phyloP scores from a whole-genome alignment of 192 early-diverging fungal species.

The Spinellus fusiger region DNA sequence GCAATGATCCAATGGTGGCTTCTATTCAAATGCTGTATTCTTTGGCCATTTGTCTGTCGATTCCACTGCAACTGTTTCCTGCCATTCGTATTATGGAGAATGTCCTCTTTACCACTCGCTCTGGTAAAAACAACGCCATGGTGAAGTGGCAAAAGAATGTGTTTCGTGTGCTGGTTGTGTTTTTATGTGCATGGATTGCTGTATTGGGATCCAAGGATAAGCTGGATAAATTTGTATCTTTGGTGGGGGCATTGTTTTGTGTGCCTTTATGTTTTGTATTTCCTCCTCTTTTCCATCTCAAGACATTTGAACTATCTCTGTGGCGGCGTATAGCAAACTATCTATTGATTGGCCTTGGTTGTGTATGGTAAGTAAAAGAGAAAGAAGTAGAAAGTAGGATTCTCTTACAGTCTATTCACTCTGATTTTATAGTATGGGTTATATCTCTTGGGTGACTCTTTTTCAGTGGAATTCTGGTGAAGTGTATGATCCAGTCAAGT shows the following conservation, averaged over 20 bases:
- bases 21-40: slow-evolving; percentile 65
- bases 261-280: slow-evolving; percentile 71
- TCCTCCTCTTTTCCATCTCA: slow-evolving; percentile 70
- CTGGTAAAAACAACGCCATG: slow-evolving; percentile 44
- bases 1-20: slow-evolving; percentile 38
- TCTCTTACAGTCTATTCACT: neutral
- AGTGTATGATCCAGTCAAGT: slow-evolving; percentile 8
- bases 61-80: slow-evolving; percentile 69
- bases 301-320: slow-evolving; percentile 29
- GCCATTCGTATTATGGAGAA: slow-evolving; percentile 64
- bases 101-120: slow-evolving; percentile 45
- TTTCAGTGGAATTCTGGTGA: slow-evolving; percentile 15
- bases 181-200: slow-evolving; percentile 48
- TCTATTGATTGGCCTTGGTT: slow-evolving; percentile 51
- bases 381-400: neutral
- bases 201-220: slow-evolving; percentile 51
- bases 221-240: slow-evolving; percentile 66
- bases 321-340: slow-evolving; percentile 37
- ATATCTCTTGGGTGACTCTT: slow-evolving; percentile 1
- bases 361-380: slow-evolving; percentile 18
- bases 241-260: slow-evolving; percentile 58
- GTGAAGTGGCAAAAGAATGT: slow-evolving; percentile 78
- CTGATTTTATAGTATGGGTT: slow-evolving; percentile 3
- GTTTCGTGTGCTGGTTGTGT: slow-evolving; percentile 48
- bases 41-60: slow-evolving; percentile 68